Base-by-base conservation (phyloP, 2,329 filamentous ascomycete genomes). In the Waltergamsia citrina region DNA sequence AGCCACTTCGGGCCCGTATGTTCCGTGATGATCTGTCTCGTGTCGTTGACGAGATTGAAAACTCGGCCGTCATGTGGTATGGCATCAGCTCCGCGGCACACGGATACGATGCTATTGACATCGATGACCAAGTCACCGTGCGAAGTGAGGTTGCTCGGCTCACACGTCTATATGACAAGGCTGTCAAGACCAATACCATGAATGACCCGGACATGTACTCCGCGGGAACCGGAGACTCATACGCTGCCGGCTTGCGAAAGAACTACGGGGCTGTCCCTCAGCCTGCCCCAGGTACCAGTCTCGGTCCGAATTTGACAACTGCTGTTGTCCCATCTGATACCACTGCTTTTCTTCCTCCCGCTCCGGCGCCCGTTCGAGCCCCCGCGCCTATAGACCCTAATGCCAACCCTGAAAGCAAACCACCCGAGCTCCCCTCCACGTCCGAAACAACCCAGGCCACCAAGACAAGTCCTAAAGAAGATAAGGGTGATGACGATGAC, bases 41-140 rank as follows among this genome's bases (percentile, higher is more conserved):
- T 28, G 43, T 46, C 6, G 43, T 46, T 12, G 43, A 43, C 32
- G 43, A 46, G 39, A 46, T 46, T 31, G 43, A 46, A 29, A 46
- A 44, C 36, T 43, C 40, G 31, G 43, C 41, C 19, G 36, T 46
- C 29, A 46, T 46, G 43, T 46, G 43, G 43, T 42, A 39, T 31
- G 43, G 43, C 23, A 43, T 46, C 37, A 41, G 38, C 34, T 15
- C 32, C 9, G 28, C 32, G 10, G 36, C 29, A 5, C 40, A 46
- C 27, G 43, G 43, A 18, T 45, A 45, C 25, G 41, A 42, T 25
- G 41, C 40, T 17, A 44, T 45, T 16, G 40, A 43, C 34, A 45
- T 37, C n/a, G 43, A 46, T 25, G 43, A 43, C 29, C 34, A 43
- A 24, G 43, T 46, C 34, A 44, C 43, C 10, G 42, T 46, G 7